These are phyloP conservation scores for Melastoma candidum DNA, from an alignment of 441 rosid genomes.

Conservation along the genomic window DNA sequence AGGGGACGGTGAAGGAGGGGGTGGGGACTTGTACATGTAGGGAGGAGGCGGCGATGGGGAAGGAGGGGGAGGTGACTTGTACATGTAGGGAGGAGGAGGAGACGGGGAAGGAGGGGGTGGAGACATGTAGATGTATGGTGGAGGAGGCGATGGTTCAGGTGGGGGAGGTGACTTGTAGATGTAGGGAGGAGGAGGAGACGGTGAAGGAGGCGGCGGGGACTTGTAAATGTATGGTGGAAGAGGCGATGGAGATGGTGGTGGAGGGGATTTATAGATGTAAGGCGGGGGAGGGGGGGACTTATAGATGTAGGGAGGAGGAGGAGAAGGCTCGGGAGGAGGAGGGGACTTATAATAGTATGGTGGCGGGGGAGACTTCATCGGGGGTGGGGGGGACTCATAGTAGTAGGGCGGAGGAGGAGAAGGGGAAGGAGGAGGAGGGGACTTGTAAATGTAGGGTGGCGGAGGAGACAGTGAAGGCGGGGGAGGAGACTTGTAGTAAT, in stretches of 20 bases:
- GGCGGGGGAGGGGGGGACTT: slow-evolving; percentile 31
- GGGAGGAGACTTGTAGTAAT: slow-evolving; percentile 11
- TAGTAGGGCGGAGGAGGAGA: slow-evolving; percentile 21
- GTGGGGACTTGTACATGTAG: not conserved
- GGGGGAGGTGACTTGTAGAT: slow-evolving; percentile 18
- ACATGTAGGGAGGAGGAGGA: not conserved
- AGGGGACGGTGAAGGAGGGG: not conserved
- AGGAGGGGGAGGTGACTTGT: slow-evolving; percentile 1
- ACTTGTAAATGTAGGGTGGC: slow-evolving; percentile 12
- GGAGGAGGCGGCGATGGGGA: not conserved
- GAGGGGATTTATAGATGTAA: too few species aligned
- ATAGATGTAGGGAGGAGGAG: slow-evolving; percentile 27
- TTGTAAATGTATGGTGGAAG: slow-evolving; percentile 33
- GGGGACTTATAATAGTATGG: slow-evolving; percentile 30
- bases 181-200: slow-evolving; percentile 20
- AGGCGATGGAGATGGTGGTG: slow-evolving; percentile 19
- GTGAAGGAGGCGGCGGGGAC: slow-evolving; percentile 36
- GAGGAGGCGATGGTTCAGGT: not conserved
- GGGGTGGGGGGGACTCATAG: slow-evolving; percentile 8
- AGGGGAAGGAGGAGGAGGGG: slow-evolving; percentile 14
- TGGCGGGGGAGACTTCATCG: slow-evolving; percentile 18
- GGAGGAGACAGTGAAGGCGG: slow-evolving; percentile 13
- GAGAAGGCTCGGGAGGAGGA: slow-evolving; percentile 23
- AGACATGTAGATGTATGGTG: too few species aligned
- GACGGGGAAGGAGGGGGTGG: slow-evolving; percentile 9